Conservation (phyloP, 331 rosid species). For the Quercus lobata region DNA sequence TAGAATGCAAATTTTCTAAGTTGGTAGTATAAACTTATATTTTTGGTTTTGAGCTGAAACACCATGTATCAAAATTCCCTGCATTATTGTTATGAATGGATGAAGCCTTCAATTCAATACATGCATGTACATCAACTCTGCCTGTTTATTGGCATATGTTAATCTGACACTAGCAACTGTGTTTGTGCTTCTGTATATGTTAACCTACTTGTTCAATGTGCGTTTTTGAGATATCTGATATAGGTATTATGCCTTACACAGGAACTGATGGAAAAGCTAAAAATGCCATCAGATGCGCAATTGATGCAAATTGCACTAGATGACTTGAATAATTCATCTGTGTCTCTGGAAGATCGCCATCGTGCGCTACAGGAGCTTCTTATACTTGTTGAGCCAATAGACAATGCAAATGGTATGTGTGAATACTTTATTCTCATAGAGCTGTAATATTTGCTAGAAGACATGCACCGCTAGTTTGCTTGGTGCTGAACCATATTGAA, state of each 20-base stretch:
- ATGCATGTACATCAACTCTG: not conserved
- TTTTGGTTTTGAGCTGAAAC: not conserved
- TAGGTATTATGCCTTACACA: slow-evolving; percentile 18
- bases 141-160: not conserved
- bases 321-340: slow-evolving; percentile 70
- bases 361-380: slow-evolving; percentile 80
- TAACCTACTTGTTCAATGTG: not conserved
- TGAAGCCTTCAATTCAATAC: not conserved
- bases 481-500: not conserved
- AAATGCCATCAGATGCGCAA: slow-evolving; percentile 72
- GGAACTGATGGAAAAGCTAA: slow-evolving; percentile 72
- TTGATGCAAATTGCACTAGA: slow-evolving; percentile 70
- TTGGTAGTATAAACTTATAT: not conserved
- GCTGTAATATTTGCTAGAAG: not conserved
- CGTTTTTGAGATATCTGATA: not conserved
- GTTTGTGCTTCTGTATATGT: not conserved
- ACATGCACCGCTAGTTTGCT: not conserved
- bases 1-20: not conserved
- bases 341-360: slow-evolving; percentile 64
- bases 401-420: slow-evolving; percentile 74
- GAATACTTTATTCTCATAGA: not conserved
- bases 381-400: slow-evolving; percentile 74
- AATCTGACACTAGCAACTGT: not conserved
- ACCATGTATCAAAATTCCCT: not conserved
- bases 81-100: not conserved